phyloP scores from a whole-genome alignment of 192 early-diverging fungal genomes.

The Backusella parvicylindrica region DNA sequence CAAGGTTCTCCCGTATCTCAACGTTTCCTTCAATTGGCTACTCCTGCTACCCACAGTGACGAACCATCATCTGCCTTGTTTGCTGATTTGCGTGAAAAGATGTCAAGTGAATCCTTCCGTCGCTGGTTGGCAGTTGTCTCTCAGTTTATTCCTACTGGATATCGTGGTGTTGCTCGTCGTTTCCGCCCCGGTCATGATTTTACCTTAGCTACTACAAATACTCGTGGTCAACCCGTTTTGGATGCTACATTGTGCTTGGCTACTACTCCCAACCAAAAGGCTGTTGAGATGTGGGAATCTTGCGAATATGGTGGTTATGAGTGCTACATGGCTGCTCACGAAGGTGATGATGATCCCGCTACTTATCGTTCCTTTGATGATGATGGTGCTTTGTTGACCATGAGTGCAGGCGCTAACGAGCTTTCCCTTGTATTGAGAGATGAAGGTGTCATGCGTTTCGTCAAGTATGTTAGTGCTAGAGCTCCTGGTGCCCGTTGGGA shows the following conservation, averaged over 20 bases:
- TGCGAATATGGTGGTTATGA: slow-evolving; percentile 70
- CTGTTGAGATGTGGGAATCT: slow-evolving; percentile 42
- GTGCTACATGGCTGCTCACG: slow-evolving; percentile 64
- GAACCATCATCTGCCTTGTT: neutral
- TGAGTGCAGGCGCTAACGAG: slow-evolving; percentile 60
- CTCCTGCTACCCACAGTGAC: neutral
- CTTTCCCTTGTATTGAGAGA: slow-evolving; percentile 66
- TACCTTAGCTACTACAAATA: slow-evolving; percentile 61
- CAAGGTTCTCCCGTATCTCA: slow-evolving; percentile 58
- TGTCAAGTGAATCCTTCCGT: slow-evolving; percentile 51
- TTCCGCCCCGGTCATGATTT: slow-evolving; percentile 80
- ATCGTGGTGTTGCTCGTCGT: slow-evolving; percentile 55
- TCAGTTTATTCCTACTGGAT: slow-evolving; percentile 31
- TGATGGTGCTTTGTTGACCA: slow-evolving; percentile 64
- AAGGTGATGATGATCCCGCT: slow-evolving; percentile 60
- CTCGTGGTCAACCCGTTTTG: slow-evolving; percentile 35
- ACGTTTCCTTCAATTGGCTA: slow-evolving; percentile 28
- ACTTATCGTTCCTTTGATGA: slow-evolving; percentile 55
- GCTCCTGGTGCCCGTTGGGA: slow-evolving; percentile 75
- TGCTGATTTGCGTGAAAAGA: slow-evolving; percentile 31
- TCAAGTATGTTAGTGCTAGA: slow-evolving; percentile 71
- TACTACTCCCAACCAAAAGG: slow-evolving; percentile 10
- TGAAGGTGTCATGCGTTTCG: slow-evolving; percentile 64
- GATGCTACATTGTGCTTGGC: slow-evolving; percentile 63
- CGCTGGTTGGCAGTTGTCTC: slow-evolving; percentile 53